Base-by-base conservation (phyloP, 2,329 filamentous ascomycete genomes). In the Orbilia blumenaviensis region DNA sequence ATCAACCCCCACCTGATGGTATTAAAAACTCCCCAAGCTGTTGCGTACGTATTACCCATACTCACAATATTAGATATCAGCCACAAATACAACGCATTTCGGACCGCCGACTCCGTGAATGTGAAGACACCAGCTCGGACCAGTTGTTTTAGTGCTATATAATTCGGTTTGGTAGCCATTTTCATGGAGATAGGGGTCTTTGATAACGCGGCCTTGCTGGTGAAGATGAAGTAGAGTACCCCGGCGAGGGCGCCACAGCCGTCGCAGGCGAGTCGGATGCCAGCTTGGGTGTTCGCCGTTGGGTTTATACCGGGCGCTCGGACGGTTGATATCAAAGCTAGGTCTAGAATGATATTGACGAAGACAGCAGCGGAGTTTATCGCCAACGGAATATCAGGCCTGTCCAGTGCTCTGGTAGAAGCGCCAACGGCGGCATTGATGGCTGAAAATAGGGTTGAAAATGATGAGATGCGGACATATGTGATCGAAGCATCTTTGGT, bases 1-100 rank as follows among this genome's bases (percentile, higher is more conserved):
- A 92, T 84, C 0, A 92, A 83, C 0, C 90, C 90, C 90, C 90
- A 92, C 12, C 90, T 86, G 44, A 92, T 92, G 0, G 89, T 92
- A 66, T 87, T 90, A 83, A 93, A 93, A 8, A 92, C 84, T 1
- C 89, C 88, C 90, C 90, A 93, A 0, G 90, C 89, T 0, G 90
- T 92, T 0, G 89, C 88, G 81, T 92, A 92, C 5, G 88, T 86
- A 0, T 84, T 82, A 0, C 90, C 89, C 72, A 92, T 84, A 0
- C 86, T 83, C 0, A 92, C 86, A 16, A 93, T 90, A 3, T 86
- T 88, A 62, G 83, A 86, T 0, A 92, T 86, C 0, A 92, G 84
- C 90, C 90, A 92, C 0, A 92, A 86, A 74, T 92, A 92, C 0
- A 93, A 83, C 0, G 88, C 85, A 77, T 92, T 93, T 5, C 90